Base-by-base conservation (phyloP, 495 filamentous ascomycete species). In the Endocarpon pusillum region DNA sequence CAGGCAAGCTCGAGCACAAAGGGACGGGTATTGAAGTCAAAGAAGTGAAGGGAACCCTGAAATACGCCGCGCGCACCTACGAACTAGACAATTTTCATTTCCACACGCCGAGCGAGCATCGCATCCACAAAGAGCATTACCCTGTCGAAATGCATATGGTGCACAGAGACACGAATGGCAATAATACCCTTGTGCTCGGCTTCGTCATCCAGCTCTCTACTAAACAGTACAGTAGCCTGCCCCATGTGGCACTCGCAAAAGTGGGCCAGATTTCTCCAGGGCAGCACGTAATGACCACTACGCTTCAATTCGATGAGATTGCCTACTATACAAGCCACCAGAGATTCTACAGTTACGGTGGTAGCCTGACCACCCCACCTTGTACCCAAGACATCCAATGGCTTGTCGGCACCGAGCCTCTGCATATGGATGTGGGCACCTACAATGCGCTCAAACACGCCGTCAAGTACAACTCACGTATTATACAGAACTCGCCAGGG, bases 101-200 rank as follows among this genome's bases (percentile, higher is more conserved):
- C 50, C 75, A 81, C 44, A 67, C 74, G 9, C 75, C 76, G 4
- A 66, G 64, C 45, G 76, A 81, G 55, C 76, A 80, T 45, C 61
- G 59, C 35, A 45, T 81, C 12, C 55, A 39, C 27, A 49, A 56
- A 47, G 71, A 71, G 45, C 59, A 65, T 42, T 69, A 53, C 35
- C 67, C 67, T 4, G 41, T 78, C 51, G 75, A 80, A 49, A 58
- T 68, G 50, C 75, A 80, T 51, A 69, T 78, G 54, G 73, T 80
- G 21, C 73, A n/a, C n/a, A n/a, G n/a, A n/a, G n/a, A n/a, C n/a
- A n/a, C n/a, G n/a, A 28, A 16, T 41, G 46, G 27, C 37, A 37
- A 46, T 21, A 48, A 47, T 26, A 49, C 73, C 34, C 69, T 64
- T 32, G 75, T 79, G 41, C 48, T 80, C 16, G 69, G 61, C 32